These are phyloP conservation scores for Trypanosoma platydactyli DNA, from an alignment of 208 protist genomes.

Conservation along the genomic window DNA sequence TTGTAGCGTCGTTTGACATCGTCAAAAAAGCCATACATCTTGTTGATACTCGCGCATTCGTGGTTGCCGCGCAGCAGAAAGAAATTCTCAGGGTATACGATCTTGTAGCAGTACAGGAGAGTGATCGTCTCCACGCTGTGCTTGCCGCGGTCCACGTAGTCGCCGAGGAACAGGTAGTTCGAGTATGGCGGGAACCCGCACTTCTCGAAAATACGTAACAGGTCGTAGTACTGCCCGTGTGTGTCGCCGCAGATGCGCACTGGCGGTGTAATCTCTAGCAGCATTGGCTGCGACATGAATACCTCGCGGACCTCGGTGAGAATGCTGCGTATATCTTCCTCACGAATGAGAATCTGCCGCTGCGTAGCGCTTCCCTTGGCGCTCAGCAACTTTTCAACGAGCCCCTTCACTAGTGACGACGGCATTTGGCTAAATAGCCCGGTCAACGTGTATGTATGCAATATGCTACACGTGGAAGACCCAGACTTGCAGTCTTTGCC, in stretches of 20 bases:
- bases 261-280: slow-evolving; percentile 86
- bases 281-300: slow-evolving; percentile 89
- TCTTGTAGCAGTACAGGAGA: slow-evolving; percentile 93
- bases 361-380: slow-evolving; percentile 63
- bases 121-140: slow-evolving; percentile 93
- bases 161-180: slow-evolving; percentile 98
- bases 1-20: slow-evolving; percentile 96
- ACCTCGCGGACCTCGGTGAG: slow-evolving; percentile 76
- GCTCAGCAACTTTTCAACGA: slow-evolving; percentile 40
- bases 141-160: slow-evolving; percentile 98
- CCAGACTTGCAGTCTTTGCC: too few relatives aligned
- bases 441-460: too few relatives aligned
- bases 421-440: too few relatives aligned
- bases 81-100: slow-evolving; percentile 97
- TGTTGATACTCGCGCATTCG: slow-evolving; percentile 97
- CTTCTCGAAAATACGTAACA: slow-evolving; percentile 99
- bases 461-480: too few relatives aligned
- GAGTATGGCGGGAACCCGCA: slow-evolving; percentile 98
- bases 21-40: slow-evolving; percentile 99
- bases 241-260: slow-evolving; percentile 96
- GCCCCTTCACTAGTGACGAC: slow-evolving; percentile 48
- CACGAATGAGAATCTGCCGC: slow-evolving; percentile 67
- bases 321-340: slow-evolving; percentile 83
- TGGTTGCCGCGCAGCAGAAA: slow-evolving; percentile 98
- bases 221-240: slow-evolving; percentile 99